A percentile compares a stretch with the other conserved stretches of the same genome.
Evolutionary conservation across 2,329 filamentous ascomycete species (phyloP).

Genomic region (Annulohypoxylon truncatum): DNA sequence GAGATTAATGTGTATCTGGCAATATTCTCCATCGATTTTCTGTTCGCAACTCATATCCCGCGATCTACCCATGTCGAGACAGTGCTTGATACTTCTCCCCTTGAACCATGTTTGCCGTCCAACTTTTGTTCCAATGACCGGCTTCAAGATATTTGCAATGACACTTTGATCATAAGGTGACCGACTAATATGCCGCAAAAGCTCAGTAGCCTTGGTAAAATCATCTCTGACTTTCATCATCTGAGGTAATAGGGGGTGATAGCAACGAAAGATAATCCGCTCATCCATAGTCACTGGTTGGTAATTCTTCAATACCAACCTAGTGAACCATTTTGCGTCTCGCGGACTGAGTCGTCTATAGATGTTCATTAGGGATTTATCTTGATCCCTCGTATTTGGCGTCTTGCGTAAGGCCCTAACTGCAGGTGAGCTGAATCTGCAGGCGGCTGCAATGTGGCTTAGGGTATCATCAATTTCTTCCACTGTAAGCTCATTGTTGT

Average conservation of each 20-base stretch:
- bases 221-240: constrained; percentile 77
- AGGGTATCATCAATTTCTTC: constrained; percentile 78
- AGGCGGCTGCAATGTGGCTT: constrained; percentile 73
- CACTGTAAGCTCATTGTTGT: constrained; percentile 65
- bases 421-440: constrained; percentile 75
- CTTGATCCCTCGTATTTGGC: constrained; percentile 50
- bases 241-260: constrained; percentile 76
- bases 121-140: constrained; percentile 70
- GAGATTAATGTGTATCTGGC: constrained; percentile 85
- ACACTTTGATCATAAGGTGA: constrained; percentile 40
- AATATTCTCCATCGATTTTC: constrained; percentile 91
- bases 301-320: constrained; percentile 81
- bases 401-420: constrained; percentile 57
- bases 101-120: constrained; percentile 74
- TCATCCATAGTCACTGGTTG: constrained; percentile 73
- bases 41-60: constrained; percentile 78
- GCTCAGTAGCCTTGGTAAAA: constrained; percentile 68
- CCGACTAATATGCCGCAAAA: constrained; percentile 58
- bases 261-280: constrained; percentile 65
- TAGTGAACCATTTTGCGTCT: constrained; percentile 89
- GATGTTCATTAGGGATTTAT: constrained; percentile 63
- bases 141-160: constrained; percentile 56
- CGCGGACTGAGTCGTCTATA: constrained; percentile 70
- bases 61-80: constrained; percentile 70
- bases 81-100: constrained; percentile 78